Evolutionary conservation across 176 grass and related monocot species (phyloP), one percentile per base, ranked within the genome.

Genomic region (Ampelocalamus luodianensis): DNA sequence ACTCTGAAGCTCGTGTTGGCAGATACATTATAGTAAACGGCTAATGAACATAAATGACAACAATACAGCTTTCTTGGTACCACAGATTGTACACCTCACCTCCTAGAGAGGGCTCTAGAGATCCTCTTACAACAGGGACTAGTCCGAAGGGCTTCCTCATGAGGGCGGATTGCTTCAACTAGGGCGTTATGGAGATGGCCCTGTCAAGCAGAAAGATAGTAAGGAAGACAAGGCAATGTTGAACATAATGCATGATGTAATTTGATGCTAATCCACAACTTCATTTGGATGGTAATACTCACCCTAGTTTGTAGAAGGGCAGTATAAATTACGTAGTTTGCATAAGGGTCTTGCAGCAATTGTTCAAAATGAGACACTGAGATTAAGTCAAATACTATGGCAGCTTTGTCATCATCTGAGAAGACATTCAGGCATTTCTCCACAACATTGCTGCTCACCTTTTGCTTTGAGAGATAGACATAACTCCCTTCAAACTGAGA

Each of bases 401-500:
- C 83, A 50, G 87, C 79, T 76, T 82, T 95, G 58, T 85, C 89
- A 72, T 90, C 81, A 44, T 95, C 89, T 4, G 54, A 42, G 72
- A 95, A 95, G 29, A 70, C 62, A 85, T 89, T 92, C 45, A 98
- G 83, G 86, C 96, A 98, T 89, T 90, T 98, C 80, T 98, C 93
- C 27, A 98, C 91, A 79, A 98, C 96, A 83, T 98, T 95, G 72
- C 91, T 98, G 89, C 96, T 93, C 48, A 93, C 94, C 79, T 98
- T 98, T 80, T 98, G 96, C 58, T 87, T 93, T 9, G 96, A 95
- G 29, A 98, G 87, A 56, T 85, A 72, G 22, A 95, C 88, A 87
- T 98, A 98, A 60, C 64, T 89, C 67, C 87, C 93, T 92, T 89
- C 42, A 87, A 98, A 98, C 61, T 86, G 89, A 65, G 87, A 76